Base-by-base conservation (phyloP, 2,329 filamentous ascomycete genomes). In the Aureobasidium sp. region DNA sequence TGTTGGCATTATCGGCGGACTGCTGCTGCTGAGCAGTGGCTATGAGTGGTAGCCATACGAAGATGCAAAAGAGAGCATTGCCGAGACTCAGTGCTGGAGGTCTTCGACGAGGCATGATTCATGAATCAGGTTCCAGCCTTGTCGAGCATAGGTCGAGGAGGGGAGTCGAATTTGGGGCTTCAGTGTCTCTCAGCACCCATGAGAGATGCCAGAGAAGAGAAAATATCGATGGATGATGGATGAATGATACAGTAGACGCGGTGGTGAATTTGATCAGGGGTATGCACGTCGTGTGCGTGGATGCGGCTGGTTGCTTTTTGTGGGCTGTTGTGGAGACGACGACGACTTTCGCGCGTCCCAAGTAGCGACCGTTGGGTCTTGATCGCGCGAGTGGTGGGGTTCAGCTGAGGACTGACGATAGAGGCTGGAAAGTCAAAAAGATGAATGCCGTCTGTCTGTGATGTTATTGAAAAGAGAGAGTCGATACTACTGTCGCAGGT, bases 1-100 rank as follows among this genome's bases (percentile, higher is more conserved):
- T 51, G 47, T 39, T 41, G 44, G 52, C n/a, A 32, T 43, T 44
- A 39, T 41, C 27, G 7, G 27, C 26, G 41, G 70, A 68, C 67
- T 71, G 72, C 70, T 74, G 71, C 72, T 75, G 73, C 71, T 73
- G 72, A 72, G 71, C 72, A 66, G 70, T 67, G 65, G 69, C 69
- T 63, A 68, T 61, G 62, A 73, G 64, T 29, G 69, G 70, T 24
- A 71, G 63, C 60, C 72, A 62, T 39, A 65, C 59, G 20, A 73
- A 63, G 47, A 68, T 67, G 51, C 68, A 69, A 20, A 70, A 59
- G 52, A 73, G 64, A 36, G 71, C 63, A 65, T 70, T 63, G 61
- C 69, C 67, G 41, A 71, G 51, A 59, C 60, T 65, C 41, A 65
- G 63, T 61, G 62, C 41, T 62, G 71, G 68, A 48, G 71, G 69